Evolutionary conservation across 2,329 filamentous ascomycete species (phyloP).

Genomic region (Aspergillus sp.): DNA sequence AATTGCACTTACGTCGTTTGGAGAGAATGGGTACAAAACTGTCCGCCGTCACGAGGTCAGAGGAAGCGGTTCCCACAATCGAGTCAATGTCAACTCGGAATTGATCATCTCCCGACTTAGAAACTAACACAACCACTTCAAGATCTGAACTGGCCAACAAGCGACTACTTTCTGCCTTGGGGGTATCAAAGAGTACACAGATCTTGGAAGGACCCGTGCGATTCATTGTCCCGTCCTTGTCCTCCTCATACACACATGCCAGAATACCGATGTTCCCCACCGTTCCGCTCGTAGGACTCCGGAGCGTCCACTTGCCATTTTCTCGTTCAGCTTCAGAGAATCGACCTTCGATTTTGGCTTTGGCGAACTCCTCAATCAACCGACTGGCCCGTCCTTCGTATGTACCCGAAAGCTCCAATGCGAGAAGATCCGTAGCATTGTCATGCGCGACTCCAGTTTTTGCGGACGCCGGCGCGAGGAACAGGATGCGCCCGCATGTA

Average conservation of each 20-base stretch:
- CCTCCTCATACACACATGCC: constrained; percentile 37
- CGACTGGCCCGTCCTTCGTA: constrained; percentile 71
- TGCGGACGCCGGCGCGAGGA: constrained; percentile 24
- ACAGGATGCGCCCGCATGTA: constrained; percentile 31
- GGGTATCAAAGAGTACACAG: constrained; percentile 30
- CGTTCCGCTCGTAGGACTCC: constrained; percentile 53
- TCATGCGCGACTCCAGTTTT: constrained; percentile 14
- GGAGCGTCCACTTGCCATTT: constrained; percentile 68
- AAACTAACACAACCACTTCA: constrained; percentile 58
- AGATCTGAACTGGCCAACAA: constrained; percentile 25
- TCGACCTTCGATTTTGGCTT: constrained; percentile 75
- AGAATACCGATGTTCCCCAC: constrained; percentile 48
- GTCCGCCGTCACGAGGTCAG: constrained; percentile 63
- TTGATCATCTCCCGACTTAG: constrained; percentile 53
- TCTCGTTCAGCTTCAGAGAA: constrained; percentile 80
- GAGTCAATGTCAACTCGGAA: constrained; percentile 55
- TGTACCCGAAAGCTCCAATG: constrained; percentile 62
- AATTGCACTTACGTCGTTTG: constrained; percentile 55
- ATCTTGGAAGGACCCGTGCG: constrained; percentile 37
- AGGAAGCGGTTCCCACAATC: constrained; percentile 60
- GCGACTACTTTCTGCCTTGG: constrained; percentile 22
- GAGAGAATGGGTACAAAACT: constrained; percentile 68
- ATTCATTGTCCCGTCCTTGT: constrained; percentile 41
- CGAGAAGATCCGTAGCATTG: constrained; percentile 45
- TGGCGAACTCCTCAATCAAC: constrained; percentile 76